Conservation (phyloP, 106 monocot genomes). For the Posidonia australis region DNA sequence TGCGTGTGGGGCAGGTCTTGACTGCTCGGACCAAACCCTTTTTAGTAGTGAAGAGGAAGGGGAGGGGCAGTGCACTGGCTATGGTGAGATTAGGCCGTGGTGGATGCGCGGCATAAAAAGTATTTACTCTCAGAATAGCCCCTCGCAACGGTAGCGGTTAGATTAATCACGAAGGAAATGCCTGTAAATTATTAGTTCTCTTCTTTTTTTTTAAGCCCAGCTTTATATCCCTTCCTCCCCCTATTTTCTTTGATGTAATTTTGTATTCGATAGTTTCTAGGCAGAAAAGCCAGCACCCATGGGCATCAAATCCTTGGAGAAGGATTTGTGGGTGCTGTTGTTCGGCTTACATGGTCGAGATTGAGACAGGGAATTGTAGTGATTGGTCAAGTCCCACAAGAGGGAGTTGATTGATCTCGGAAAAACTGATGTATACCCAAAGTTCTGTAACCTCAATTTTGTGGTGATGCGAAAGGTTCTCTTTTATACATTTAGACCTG, state of each 20-base stretch:
- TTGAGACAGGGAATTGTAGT: neutral
- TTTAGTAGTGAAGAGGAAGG: slow-evolving; percentile 90
- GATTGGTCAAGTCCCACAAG: slow-evolving; percentile 5
- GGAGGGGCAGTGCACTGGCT: slow-evolving; percentile 84
- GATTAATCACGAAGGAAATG: neutral
- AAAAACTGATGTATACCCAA: neutral
- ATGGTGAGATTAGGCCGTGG: slow-evolving; percentile 57
- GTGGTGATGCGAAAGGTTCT: neutral
- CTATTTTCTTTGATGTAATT: neutral
- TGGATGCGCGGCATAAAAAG: slow-evolving; percentile 56
- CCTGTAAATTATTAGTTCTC: slow-evolving; percentile 16
- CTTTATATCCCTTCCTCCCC: neutral
- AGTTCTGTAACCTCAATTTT: neutral
- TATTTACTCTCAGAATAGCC: slow-evolving; percentile 23
- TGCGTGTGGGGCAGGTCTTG: slow-evolving; percentile 79
- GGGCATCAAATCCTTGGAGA: neutral
- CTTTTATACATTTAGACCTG: too few species aligned
- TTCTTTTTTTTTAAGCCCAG: neutral
- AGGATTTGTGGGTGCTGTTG: neutral
- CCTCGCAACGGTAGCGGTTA: slow-evolving; percentile 2
- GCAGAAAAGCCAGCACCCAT: neutral
- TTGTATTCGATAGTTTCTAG: neutral
- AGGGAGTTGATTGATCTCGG: slow-evolving; percentile 1
- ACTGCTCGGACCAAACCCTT: slow-evolving; percentile 94
- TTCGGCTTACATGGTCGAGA: neutral